Evolutionary conservation across 805 yeast genomes (phyloP).

Genomic region (Scheffersomyces ergatensis): DNA sequence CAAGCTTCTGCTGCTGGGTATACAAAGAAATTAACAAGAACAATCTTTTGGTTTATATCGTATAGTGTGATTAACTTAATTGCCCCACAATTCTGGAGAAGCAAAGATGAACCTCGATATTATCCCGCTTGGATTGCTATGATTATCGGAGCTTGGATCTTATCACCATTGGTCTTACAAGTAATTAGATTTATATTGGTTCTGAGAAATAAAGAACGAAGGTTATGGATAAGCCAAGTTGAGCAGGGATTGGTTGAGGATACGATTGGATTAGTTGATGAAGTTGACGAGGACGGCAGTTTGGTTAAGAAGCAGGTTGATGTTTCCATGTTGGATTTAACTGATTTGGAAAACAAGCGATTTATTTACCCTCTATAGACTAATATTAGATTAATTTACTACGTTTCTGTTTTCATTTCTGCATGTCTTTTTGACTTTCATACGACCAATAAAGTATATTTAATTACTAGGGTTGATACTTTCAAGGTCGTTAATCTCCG

Average conservation of each 20-base stretch:
- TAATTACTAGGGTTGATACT: too few species aligned
- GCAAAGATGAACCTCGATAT: slow-evolving; percentile 40
- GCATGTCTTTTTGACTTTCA: too few species aligned
- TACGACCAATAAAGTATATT: too few species aligned
- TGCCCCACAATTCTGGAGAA: slow-evolving; percentile 57
- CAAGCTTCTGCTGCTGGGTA: slow-evolving; percentile 42
- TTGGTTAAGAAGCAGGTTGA: slow-evolving; percentile 6
- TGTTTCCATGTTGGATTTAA: slow-evolving; percentile 9
- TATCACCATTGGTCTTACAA: slow-evolving; percentile 43
- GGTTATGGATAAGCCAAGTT: slow-evolving; percentile 1
- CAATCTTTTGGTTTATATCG: slow-evolving; percentile 41
- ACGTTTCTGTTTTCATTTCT: too few species aligned
- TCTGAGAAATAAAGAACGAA: slow-evolving; percentile 43
- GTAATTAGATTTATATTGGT: slow-evolving; percentile 44
- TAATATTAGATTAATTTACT: too few species aligned
- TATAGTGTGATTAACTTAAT: slow-evolving; percentile 51
- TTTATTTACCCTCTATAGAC: slow-evolving; percentile 8
- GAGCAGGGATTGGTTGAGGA: slow-evolving; percentile 2
- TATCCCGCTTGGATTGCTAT: slow-evolving; percentile 48
- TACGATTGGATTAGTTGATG: slow-evolving; percentile 6
- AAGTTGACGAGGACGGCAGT: slow-evolving; percentile 5
- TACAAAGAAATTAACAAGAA: slow-evolving; percentile 50
- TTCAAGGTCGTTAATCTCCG: too few species aligned
- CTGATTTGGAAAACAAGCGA: slow-evolving; percentile 9
- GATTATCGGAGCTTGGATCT: slow-evolving; percentile 47